A percentile compares a stretch with the other conserved stretches of the same genome.
Conservation (phyloP, 2,329 filamentous ascomycete species). For the Fusarium marasasianum region DNA sequence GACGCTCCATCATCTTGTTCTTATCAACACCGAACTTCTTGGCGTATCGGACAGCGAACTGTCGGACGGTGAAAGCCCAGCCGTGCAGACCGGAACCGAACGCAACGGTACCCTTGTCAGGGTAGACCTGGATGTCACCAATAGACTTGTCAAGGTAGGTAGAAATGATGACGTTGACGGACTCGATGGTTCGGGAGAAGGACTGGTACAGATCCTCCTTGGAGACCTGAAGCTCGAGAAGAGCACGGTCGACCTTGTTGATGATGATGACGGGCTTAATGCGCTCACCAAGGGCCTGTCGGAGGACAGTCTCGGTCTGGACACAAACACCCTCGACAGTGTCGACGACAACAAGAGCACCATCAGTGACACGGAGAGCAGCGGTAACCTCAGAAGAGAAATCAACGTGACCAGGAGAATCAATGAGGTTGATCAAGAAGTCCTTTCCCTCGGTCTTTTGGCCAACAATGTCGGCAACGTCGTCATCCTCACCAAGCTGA, state of each 20-base stretch:
- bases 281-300: slow-evolving; percentile 98
- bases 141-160: slow-evolving; percentile 98
- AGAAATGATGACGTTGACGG: slow-evolving; percentile 99
- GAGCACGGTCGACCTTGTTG: slow-evolving; percentile 99
- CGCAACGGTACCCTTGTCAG: slow-evolving; percentile 95
- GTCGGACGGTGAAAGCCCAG: slow-evolving; percentile 99
- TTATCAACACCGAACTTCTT: slow-evolving; percentile 99
- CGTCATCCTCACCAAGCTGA: slow-evolving; percentile 80
- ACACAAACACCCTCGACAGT: slow-evolving; percentile 99
- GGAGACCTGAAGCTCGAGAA: slow-evolving; percentile 97
- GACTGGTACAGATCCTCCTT: slow-evolving; percentile 99
- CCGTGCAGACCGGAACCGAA: slow-evolving; percentile 99
- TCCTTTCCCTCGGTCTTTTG: slow-evolving; percentile 90
- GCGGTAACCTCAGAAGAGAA: slow-evolving; percentile 99
- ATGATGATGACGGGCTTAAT: slow-evolving; percentile 99
- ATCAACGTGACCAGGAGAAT: slow-evolving; percentile 99
- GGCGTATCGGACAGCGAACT: slow-evolving; percentile 94
- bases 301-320: slow-evolving; percentile 99
- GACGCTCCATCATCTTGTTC: slow-evolving; percentile 99
- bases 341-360: slow-evolving; percentile 99
- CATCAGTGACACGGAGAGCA: slow-evolving; percentile 99
- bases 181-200: slow-evolving; percentile 99
- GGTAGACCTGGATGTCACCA: slow-evolving; percentile 98
- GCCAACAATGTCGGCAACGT: slow-evolving; percentile 92
- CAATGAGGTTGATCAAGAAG: slow-evolving; percentile 99